Evolutionary conservation across 352 stramenopile species (phyloP).

Genomic region (Globisporangium abappressorium): DNA sequence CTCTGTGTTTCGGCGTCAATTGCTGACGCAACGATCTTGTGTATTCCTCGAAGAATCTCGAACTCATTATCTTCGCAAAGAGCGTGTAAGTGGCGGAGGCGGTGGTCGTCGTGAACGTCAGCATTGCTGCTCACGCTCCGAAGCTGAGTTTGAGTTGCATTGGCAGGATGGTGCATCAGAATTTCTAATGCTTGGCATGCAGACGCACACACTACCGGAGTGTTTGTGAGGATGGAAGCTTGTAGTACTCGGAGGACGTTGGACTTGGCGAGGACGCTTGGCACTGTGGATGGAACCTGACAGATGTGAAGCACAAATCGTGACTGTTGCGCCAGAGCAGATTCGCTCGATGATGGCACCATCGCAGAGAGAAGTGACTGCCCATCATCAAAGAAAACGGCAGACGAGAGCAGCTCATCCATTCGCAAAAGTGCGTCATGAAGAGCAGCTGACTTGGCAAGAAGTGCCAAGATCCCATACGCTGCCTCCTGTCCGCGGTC

Average conservation of each 20-base stretch:
- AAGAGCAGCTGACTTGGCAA: background rate
- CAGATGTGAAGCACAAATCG: constrained; percentile 8
- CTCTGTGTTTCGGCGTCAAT: background rate
- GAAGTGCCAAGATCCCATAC: constrained; percentile 4
- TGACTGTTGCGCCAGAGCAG: background rate
- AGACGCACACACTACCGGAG: background rate
- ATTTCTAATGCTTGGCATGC: constrained; percentile 8
- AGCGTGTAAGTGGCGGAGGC: background rate
- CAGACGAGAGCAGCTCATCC: background rate
- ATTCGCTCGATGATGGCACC: background rate
- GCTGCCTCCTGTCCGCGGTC: constrained; percentile 1
- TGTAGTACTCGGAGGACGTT: background rate
- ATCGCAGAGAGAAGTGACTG: background rate
- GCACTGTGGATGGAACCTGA: background rate
- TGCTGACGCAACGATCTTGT: background rate
- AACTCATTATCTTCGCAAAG: background rate
- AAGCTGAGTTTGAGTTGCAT: background rate
- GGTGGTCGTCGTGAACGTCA: background rate
- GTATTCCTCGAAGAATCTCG: background rate
- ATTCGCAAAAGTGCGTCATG: background rate
- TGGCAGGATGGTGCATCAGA: background rate
- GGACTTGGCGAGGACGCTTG: background rate
- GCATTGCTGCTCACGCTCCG: background rate
- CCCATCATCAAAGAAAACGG: background rate
- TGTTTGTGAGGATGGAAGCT: background rate